Evolutionary conservation across 306 rosid genomes (phyloP), one percentile per base, ranked within the genome.

Genomic region (Benincasa hispida): DNA sequence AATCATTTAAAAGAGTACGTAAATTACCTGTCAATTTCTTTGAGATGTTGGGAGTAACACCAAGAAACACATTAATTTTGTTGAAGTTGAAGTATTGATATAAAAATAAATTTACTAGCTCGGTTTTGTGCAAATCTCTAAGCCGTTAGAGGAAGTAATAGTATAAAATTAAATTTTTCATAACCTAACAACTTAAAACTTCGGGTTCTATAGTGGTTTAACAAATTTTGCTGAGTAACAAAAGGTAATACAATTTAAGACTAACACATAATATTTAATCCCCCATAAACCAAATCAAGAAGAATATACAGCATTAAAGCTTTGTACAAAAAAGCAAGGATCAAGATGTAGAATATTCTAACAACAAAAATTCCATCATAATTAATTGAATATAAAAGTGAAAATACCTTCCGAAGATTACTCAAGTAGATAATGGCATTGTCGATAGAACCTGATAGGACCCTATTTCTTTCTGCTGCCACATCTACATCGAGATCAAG

Each of bases 331-430:
- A 10, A 63, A 63, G 3, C 25, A 35, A 45, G 75, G 57, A 45
- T 22, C 55, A 12, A 61, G 18, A 61, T 2, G 19, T 42, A 42
- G 5, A 34, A 63, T 63, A 17, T 34, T 63, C 47, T 18, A 21
- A 9, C 69, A 28, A 63, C 12, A 65, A 65, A 65, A 35, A 35
- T 34, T 22, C 25, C 17, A 65, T n/a, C 72, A 48, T 47, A 72
- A 72, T 6, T 24, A 17, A 42, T 68, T 42, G 19, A 47, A 17
- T 4, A 47, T 0, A 65, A 65, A n/a, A 28, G 13, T 8, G 63
- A 51, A 85, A 54, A 53, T 86, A 94, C 98, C 98, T 94, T 94
- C 7, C 88, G 90, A 77, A 91, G 97, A 84, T 91, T 88, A 69
- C 84, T 83, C 88, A 91, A 82, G 86, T 88, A 91, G 86, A 94